phyloP scores from a whole-genome alignment of 2,329 filamentous ascomycete species.

The Cladobotryum protrusum region DNA sequence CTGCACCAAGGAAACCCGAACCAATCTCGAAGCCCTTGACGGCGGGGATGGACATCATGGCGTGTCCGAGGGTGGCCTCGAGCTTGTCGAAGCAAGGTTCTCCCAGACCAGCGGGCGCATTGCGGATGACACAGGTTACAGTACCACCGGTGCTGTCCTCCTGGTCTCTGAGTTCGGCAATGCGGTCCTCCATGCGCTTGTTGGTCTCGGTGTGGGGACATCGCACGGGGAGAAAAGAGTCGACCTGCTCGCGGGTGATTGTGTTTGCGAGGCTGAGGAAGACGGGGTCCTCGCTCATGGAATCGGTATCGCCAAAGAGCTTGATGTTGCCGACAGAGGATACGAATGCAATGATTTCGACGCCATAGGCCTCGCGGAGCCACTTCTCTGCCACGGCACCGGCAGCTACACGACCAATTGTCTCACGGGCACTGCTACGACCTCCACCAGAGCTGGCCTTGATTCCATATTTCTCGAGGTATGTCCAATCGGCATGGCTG shows the following conservation, averaged over 20 bases:
- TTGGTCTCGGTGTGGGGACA: conserved; percentile 66
- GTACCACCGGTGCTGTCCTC: conserved; percentile 91
- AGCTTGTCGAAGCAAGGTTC: conserved; percentile 96
- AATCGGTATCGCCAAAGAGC: conserved; percentile 23
- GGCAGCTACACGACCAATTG: conserved; percentile 85
- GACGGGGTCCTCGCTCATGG: conserved; percentile 69
- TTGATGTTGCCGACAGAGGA: conserved; percentile 65
- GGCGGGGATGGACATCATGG: conserved; percentile 91
- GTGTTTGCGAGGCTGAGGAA: conserved; percentile 70
- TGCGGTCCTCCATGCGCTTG: conserved; percentile 69
- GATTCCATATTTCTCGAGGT: conserved; percentile 93
- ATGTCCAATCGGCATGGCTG: conserved; percentile 94
- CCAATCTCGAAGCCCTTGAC: conserved; percentile 96
- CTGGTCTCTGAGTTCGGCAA: conserved; percentile 70
- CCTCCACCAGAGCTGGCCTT: conserved; percentile 88
- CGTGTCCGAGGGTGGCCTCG: conserved; percentile 84
- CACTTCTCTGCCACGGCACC: conserved; percentile 93
- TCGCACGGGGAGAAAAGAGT: conserved; percentile 74
- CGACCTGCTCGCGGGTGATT: conserved; percentile 70
- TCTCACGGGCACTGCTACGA: conserved; percentile 86
- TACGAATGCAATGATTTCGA: conserved; percentile 89
- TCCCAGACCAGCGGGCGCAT: conserved; percentile 77
- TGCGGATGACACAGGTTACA: conserved; percentile 88
- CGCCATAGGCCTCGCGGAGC: conserved; percentile 68
- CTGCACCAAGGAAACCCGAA: conserved; percentile 81